Conservation (phyloP, 352 stramenopile species). For the Phytophthora pistaciae region DNA sequence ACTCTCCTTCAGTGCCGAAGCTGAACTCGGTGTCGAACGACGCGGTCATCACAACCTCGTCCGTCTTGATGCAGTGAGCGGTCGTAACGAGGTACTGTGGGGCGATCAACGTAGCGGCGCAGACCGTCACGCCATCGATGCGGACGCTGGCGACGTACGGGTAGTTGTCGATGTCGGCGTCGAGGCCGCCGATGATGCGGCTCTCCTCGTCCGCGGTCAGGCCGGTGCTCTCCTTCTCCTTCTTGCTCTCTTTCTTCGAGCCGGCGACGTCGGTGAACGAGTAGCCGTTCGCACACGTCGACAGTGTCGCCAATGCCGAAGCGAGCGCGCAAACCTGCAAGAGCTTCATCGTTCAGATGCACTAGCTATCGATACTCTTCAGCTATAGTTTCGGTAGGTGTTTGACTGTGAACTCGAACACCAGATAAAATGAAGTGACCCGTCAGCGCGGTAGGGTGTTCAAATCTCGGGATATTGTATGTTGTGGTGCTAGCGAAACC, state of each 20-base stretch:
- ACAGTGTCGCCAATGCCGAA: slow-evolving; percentile 3
- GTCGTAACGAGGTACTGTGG: slow-evolving; percentile 74
- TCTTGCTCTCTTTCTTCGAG: neutral
- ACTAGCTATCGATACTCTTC: neutral
- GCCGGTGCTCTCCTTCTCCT: slow-evolving; percentile 31
- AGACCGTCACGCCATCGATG: slow-evolving; percentile 59
- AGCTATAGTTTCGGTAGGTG: neutral
- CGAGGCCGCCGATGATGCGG: slow-evolving; percentile 29
- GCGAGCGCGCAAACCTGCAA: slow-evolving; percentile 22
- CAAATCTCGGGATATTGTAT: neutral
- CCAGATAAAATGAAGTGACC: slow-evolving; percentile 13
- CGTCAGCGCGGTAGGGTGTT: neutral
- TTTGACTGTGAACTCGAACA: slow-evolving; percentile 3
- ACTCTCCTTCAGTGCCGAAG: slow-evolving; percentile 30
- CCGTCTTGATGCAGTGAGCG: slow-evolving; percentile 69
- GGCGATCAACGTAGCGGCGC: slow-evolving; percentile 66
- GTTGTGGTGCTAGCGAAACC: slow-evolving; percentile 17
- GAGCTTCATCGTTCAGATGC: slow-evolving; percentile 24
- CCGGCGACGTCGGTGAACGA: slow-evolving; percentile 20
- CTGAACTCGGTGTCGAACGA: slow-evolving; percentile 35
- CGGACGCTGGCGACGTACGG: slow-evolving; percentile 68
- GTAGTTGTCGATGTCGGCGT: slow-evolving; percentile 40
- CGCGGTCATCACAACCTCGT: slow-evolving; percentile 32
- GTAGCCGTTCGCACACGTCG: slow-evolving; percentile 15
- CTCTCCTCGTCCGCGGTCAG: slow-evolving; percentile 35